Evolutionary conservation across 2,329 filamentous ascomycete species (phyloP).

Genomic region (Neodidymelliopsis sp.): DNA sequence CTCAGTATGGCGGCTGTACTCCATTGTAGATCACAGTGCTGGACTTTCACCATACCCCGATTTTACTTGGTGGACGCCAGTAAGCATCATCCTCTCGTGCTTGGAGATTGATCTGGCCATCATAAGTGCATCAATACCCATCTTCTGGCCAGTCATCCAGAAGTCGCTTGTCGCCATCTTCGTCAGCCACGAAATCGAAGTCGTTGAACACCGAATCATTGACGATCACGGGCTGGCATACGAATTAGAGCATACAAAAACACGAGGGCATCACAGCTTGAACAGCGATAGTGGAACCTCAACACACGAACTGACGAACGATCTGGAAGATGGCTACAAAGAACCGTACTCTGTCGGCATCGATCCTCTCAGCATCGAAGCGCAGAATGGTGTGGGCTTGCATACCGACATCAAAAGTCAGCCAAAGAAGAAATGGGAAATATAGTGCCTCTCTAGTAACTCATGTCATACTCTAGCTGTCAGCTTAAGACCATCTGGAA

Average conservation of each 20-base stretch:
- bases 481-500: no score
- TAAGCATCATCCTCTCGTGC: conserved; percentile 37
- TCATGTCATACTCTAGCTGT: no score
- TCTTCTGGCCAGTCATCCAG: conserved; percentile 47
- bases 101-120: conserved; percentile 46
- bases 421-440: conserved; percentile 35
- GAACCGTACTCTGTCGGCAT: conserved; percentile 35
- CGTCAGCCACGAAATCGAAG: conserved; percentile 44
- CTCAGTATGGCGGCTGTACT: conserved; percentile 42
- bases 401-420: conserved; percentile 33
- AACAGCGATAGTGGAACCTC: conserved; percentile 35
- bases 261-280: conserved; percentile 22
- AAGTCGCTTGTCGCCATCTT: conserved; percentile 39
- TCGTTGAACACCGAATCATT: conserved; percentile 38
- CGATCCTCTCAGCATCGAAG: conserved; percentile 32
- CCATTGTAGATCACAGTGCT: conserved; percentile 35
- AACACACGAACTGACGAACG: conserved; percentile 28
- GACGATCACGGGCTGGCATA: conserved; percentile 36
- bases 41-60: conserved; percentile 43
- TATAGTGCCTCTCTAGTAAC: no score
- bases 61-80: conserved; percentile 41
- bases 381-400: conserved; percentile 15
- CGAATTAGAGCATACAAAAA: conserved; percentile 36
- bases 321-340: conserved; percentile 19
- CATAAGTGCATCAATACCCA: conserved; percentile 45